Base-by-base conservation (phyloP, 2,329 filamentous ascomycete species). In the Fusarium goolgardi region DNA sequence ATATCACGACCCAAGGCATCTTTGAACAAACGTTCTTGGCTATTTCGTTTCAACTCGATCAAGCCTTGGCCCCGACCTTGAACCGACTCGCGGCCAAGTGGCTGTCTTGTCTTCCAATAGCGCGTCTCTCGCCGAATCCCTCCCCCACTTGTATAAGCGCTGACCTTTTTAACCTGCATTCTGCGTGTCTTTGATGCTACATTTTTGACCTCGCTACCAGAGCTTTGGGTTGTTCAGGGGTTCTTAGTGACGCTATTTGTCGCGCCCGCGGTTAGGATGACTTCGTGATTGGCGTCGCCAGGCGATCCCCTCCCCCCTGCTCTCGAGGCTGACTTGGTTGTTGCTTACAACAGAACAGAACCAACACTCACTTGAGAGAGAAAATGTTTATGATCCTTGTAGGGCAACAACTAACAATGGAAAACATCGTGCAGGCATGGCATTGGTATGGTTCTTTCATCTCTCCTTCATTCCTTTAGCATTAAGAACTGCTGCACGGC, bases 101-200 rank as follows among this genome's bases (percentile, higher is more conserved):
- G 71, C 67, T 62, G 62, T 58, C 46, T 51, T 62, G 25, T 44
- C 61, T 46, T 67, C 71, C 72, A 74, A 69, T 74, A 59, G 63
- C 47, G 56, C 55, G 40, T 64, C 51, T 50, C 47, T 27, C 39
- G 25, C 20, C 39, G 29, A 40, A 43, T 29, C 46, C 20, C 49
- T 54, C 57, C 69, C 67, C 71, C 72, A 73, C 71, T 57, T 59
- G 59, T 64, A 50, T 74, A 74, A 74, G 72, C 71, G 72, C 72
- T 31, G 66, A 67, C 60, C 60, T 53, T 45, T 61, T 45, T 53
- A 44, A 53, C 44, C 49, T 52, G 31, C 56, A 47, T 66, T 43
- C 52, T 52, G 31, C 37, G 45, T 65, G 40, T 53, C 63, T 59
- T 58, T 46, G 50, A 49, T 62, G 55, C 40, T 35, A 55, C 21